Evolutionary conservation across 1,139 yeast genomes (phyloP).

Genomic region (Magnusiomyces suaveolens): DNA sequence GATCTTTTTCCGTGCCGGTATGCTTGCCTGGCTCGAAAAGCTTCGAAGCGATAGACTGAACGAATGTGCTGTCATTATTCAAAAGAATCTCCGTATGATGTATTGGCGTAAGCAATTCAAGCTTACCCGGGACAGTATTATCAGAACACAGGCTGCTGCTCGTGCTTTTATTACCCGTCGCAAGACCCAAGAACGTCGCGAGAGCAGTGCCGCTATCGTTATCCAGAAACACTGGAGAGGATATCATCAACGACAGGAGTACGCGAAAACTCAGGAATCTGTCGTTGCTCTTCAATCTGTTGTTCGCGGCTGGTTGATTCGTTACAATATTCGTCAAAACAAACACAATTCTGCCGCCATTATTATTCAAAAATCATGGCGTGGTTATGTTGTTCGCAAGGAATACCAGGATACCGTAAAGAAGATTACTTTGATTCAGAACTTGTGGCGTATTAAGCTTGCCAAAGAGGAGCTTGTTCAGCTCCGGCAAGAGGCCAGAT

Average conservation of each 20-base stretch:
- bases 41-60: constrained; percentile 68
- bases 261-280: constrained; percentile 39
- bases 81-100: constrained; percentile 68
- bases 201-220: constrained; percentile 53
- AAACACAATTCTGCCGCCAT: constrained; percentile 59
- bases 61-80: constrained; percentile 73
- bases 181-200: constrained; percentile 49
- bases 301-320: constrained; percentile 56
- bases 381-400: constrained; percentile 47
- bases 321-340: constrained; percentile 39
- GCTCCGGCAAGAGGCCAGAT: constrained; percentile 76
- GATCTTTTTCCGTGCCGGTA: constrained; percentile 89
- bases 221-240: constrained; percentile 72
- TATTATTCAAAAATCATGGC: constrained; percentile 57
- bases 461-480: constrained; percentile 58
- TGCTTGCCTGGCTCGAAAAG: constrained; percentile 79
- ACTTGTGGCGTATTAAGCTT: constrained; percentile 62
- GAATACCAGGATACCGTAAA: constrained; percentile 37
- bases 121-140: constrained; percentile 47
- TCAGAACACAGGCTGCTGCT: constrained; percentile 48
- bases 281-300: constrained; percentile 56
- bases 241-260: constrained; percentile 43
- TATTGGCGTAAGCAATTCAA: constrained; percentile 54
- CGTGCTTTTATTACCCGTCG: constrained; percentile 58
- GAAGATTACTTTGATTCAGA: constrained; percentile 64